Conservation (phyloP, 768 basidiomycete genomes). For the Tulasnella sp. region DNA sequence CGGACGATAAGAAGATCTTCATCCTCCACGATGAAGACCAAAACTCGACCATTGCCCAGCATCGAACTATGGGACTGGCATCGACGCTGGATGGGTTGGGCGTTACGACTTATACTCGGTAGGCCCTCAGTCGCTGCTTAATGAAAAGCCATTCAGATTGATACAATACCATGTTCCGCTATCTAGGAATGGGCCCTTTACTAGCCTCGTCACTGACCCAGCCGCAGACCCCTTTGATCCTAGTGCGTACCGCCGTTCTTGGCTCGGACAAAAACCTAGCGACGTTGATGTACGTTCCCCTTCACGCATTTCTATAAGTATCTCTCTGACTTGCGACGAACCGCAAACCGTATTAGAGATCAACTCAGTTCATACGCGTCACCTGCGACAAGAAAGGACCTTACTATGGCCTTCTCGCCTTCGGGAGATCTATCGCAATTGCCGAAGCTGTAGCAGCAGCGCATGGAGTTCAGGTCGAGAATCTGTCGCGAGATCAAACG, state of each 20-base stretch:
- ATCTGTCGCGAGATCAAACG: background rate
- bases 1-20: conserved; percentile 17
- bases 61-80: background rate
- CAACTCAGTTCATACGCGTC: background rate
- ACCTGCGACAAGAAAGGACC: conserved; percentile 3
- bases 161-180: background rate
- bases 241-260: background rate
- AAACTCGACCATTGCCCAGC: conserved; percentile 15
- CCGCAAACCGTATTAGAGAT: background rate
- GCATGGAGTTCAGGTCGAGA: background rate
- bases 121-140: background rate
- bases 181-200: conserved; percentile 5
- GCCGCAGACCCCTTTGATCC: background rate
- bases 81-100: background rate
- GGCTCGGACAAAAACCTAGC: conserved; percentile 2
- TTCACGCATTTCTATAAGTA: background rate
- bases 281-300: background rate
- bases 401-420: background rate
- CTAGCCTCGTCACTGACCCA: background rate
- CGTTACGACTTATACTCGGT: conserved; percentile 4
- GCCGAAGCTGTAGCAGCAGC: background rate
- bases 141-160: background rate
- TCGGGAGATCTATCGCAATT: background rate
- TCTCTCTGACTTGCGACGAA: too few relatives aligned
- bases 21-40: conserved; percentile 17